Conservation (phyloP, 2,329 filamentous ascomycete genomes). For the Berkeleyomyces basicola region DNA sequence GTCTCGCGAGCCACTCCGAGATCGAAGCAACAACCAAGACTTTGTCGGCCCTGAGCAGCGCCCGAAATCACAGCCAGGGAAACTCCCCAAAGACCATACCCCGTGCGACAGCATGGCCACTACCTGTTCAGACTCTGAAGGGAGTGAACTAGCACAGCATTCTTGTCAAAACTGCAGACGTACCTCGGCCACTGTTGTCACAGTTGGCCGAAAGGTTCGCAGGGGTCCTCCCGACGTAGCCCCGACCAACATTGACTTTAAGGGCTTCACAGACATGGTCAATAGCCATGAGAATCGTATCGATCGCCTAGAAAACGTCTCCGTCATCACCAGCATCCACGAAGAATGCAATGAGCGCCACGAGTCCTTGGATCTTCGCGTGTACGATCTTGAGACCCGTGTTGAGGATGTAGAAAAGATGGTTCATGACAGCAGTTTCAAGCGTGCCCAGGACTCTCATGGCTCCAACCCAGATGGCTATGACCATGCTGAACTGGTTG, state of each 20-base stretch:
- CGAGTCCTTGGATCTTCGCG: conserved; percentile 47
- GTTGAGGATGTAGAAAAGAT: conserved; percentile 40
- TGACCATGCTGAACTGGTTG: conserved; percentile 31
- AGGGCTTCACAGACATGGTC: conserved; percentile 34
- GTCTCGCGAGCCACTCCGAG: conserved; percentile 20
- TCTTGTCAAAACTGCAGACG: not conserved
- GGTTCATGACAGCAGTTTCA: conserved; percentile 25
- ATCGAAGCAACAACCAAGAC: conserved; percentile 14
- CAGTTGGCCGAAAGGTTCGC: no score
- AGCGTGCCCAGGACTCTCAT: conserved; percentile 25
- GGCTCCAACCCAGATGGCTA: conserved; percentile 26
- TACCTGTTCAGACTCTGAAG: conserved; percentile 15
- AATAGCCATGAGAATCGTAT: conserved; percentile 47
- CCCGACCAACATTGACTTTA: conserved; percentile 24
- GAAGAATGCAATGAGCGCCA: conserved; percentile 54
- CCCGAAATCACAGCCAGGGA: not conserved
- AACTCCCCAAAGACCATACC: not conserved
- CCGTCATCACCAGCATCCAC: conserved; percentile 43
- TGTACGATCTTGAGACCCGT: conserved; percentile 51
- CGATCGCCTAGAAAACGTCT: conserved; percentile 51
- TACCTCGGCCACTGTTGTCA: not conserved
- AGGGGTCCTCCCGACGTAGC: not conserved
- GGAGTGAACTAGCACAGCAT: not conserved
- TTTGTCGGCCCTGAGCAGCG: not conserved
- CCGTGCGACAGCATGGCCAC: conserved; percentile 13